Conservation (phyloP, 2,329 filamentous ascomycete genomes). For the Colletotrichum tofieldiae region DNA sequence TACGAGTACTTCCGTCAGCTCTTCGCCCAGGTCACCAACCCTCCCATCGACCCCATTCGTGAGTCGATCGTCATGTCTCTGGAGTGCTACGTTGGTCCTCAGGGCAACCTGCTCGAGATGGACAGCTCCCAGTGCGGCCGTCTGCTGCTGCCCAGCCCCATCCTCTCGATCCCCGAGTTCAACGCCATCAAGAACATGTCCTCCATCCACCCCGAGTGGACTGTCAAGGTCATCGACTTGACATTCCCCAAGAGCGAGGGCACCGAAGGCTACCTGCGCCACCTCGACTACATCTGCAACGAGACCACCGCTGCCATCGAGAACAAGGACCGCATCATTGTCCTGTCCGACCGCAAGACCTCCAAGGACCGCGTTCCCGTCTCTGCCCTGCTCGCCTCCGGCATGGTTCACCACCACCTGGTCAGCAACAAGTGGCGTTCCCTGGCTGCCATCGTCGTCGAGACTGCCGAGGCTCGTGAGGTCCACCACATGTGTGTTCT, state of each 20-base stretch:
- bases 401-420: constrained; percentile 95
- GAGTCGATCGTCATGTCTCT: constrained; percentile 99
- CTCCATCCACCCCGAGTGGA: constrained; percentile 83
- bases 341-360: constrained; percentile 91
- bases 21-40: constrained; percentile 98
- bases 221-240: constrained; percentile 90
- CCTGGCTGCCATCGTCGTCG: constrained; percentile 86
- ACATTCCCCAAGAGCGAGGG: constrained; percentile 93
- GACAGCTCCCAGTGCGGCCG: constrained; percentile 89
- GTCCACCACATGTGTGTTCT: constrained; percentile 99
- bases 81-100: constrained; percentile 95
- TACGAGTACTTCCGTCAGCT: constrained; percentile 98
- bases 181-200: constrained; percentile 87
- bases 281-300: constrained; percentile 90
- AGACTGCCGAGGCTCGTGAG: constrained; percentile 96
- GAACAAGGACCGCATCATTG: constrained; percentile 85
- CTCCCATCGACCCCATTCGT: constrained; percentile 95
- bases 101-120: constrained; percentile 96
- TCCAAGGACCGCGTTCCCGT: constrained; percentile 87
- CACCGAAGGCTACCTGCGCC: constrained; percentile 85
- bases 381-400: constrained; percentile 88
- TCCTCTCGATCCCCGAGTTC: constrained; percentile 92
- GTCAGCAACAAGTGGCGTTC: constrained; percentile 97
- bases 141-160: constrained; percentile 88
- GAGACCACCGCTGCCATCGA: constrained; percentile 88